phyloP scores from a whole-genome alignment of 345 rosid genomes.

The Eucalyptus fibrosa region DNA sequence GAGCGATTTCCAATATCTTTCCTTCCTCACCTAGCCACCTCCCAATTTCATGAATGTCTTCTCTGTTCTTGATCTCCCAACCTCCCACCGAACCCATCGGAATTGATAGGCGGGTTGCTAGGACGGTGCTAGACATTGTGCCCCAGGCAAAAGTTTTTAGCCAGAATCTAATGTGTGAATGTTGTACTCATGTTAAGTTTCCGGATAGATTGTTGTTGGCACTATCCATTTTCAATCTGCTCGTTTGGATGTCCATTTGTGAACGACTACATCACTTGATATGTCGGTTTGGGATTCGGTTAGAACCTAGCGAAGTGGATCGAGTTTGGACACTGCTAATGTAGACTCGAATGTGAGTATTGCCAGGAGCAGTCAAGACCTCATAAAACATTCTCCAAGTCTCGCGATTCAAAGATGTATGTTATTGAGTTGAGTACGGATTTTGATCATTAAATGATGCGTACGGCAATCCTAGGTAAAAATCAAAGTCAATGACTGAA shows the following conservation, averaged over 20 bases:
- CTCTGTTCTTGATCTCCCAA: not conserved
- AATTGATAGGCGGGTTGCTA: not conserved
- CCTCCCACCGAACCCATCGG: not conserved
- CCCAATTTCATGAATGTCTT: not conserved
- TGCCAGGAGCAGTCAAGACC: rapidly evolving
- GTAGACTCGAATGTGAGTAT: rapidly evolving
- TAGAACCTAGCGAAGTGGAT: not conserved
- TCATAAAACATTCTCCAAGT: not conserved
- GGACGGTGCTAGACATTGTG: not conserved
- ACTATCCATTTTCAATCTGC: not conserved
- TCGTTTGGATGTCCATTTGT: not conserved
- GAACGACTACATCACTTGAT: not conserved
- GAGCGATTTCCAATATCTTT: not conserved
- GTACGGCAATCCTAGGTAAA: not conserved
- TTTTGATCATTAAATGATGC: not conserved
- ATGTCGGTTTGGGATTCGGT: too few species aligned
- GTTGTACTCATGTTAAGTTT: not conserved
- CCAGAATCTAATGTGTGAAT: not conserved
- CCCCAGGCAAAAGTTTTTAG: not conserved
- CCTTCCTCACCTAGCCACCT: not conserved
- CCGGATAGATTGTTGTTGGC: not conserved
- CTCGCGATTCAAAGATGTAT: not conserved
- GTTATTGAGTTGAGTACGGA: not conserved
- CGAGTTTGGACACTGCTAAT: not conserved
- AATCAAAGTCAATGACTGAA: not conserved